Percentiles rank a stretch among this genome's conserved stretches.
Conservation (phyloP, 2,329 filamentous ascomycete genomes). For the Sporothrix phasma region DNA sequence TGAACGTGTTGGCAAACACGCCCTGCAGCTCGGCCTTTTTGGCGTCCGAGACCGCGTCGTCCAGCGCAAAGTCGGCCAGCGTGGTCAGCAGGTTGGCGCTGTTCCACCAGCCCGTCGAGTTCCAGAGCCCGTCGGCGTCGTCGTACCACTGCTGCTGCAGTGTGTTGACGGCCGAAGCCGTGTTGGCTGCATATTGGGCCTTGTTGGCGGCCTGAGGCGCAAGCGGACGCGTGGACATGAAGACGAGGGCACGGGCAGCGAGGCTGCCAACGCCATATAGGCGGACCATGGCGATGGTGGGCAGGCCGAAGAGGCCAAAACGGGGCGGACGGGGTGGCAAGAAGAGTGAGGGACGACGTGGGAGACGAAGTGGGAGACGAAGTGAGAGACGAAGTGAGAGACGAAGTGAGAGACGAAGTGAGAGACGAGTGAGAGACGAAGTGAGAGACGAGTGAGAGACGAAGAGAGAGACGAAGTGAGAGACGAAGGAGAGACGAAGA, state of each 20-base stretch:
- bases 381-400: background rate
- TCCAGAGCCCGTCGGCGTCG: conserved; percentile 49
- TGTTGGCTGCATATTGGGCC: conserved; percentile 26
- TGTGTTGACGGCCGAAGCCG: conserved; percentile 28
- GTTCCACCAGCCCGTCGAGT: conserved; percentile 64
- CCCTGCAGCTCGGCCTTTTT: conserved; percentile 31
- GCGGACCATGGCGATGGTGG: conserved; percentile 2
- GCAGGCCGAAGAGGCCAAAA: background rate
- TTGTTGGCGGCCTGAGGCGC: background rate
- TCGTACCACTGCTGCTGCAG: conserved; percentile 53
- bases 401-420: background rate
- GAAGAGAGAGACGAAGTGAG: background rate
- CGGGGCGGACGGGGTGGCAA: background rate
- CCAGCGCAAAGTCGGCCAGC: conserved; percentile 43
- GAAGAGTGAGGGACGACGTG: background rate
- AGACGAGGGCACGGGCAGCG: conserved; percentile 10
- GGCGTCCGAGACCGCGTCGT: conserved; percentile 26
- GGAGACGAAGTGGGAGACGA: background rate
- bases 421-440: no score
- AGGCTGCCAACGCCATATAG: conserved; percentile 7
- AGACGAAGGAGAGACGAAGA: background rate
- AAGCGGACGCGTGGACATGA: conserved; percentile 4
- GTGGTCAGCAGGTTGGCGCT: conserved; percentile 56
- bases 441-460: background rate
- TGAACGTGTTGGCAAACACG: conserved; percentile 37